Base-by-base conservation (phyloP, 139 green algal genomes). In the Klebsormidium nitens region DNA sequence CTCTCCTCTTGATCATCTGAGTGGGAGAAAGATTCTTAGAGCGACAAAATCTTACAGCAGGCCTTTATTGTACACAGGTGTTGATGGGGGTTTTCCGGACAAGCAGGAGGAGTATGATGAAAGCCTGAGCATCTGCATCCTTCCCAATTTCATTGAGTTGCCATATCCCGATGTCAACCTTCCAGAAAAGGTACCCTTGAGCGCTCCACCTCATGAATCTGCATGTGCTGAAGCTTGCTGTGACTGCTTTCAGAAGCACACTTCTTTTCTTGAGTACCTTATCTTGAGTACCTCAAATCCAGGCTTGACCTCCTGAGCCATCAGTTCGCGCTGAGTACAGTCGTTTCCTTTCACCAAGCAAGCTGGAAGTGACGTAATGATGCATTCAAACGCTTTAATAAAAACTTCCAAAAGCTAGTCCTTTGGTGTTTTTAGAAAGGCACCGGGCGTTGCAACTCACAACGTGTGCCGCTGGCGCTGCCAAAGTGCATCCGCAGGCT, bases 401-500 rank as follows among this genome's bases (percentile, higher is more conserved):
- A 75, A 95, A 63, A 89, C 90, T 5, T 92, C 85, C 75, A 64
- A 76, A 35, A 64, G 19, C 56, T 19, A 64, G 56, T 19, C 14
- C 28, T 19, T 39, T 55, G 29, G 14, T 64, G 14, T 14, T 17
- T 64, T 55, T 64, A 19, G 56, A 14, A 14, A 19, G 14, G 14
- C 19, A 14, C 14, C 14, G 28, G 28, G 56, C 14, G 29, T 39
- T 14, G 28, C 29, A 19, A 35, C 28, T 64, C 14, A 64, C 28
- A 23, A 55, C 46, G 23, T 55, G 46, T 23, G 46, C n/a, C n/a
- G n/a, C n/a, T n/a, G 0, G 83, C 90, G 6, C 82, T 96, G 58
- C 90, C 92, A 4, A 83, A 90, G 74, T 35, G 85, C 5, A 82
- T n/a, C n/a, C n/a, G n/a, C n/a, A n/a, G n/a, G n/a, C n/a, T n/a